phyloP scores from a whole-genome alignment of 371 early-diverging fungal species.

The Circinella minor region DNA sequence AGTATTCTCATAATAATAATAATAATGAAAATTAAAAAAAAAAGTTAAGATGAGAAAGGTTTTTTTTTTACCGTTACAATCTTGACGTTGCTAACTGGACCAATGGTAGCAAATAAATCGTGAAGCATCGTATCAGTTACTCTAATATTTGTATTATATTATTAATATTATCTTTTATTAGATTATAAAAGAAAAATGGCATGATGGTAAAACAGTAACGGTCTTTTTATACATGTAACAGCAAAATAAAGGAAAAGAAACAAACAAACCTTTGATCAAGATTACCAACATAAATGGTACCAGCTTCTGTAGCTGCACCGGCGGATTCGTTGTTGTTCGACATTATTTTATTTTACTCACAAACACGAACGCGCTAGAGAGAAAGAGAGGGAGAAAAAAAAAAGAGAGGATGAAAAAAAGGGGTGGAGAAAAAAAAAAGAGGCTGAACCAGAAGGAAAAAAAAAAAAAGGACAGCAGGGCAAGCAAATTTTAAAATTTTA shows the following conservation, averaged over 20 bases:
- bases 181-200: too few relatives aligned
- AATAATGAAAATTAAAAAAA: neutral
- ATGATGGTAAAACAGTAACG: too few relatives aligned
- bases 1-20: too few relatives aligned
- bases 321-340: slow-evolving; percentile 5
- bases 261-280: slow-evolving; percentile 71
- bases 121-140: slow-evolving; percentile 79
- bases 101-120: slow-evolving; percentile 77
- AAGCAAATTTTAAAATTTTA: too few relatives aligned
- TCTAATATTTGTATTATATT: slow-evolving; percentile 60
- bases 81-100: slow-evolving; percentile 77
- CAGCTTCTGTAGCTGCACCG: neutral
- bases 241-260: neutral
- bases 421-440: too few relatives aligned
- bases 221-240: neutral
- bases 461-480: too few relatives aligned
- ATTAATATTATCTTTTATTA: slow-evolving; percentile 2
- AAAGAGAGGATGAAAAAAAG: too few relatives aligned
- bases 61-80: slow-evolving; percentile 72
- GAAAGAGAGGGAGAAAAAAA: neutral
- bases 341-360: neutral
- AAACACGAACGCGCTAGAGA: neutral
- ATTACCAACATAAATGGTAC: slow-evolving; percentile 83
- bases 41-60: slow-evolving; percentile 35
- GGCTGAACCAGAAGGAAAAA: too few relatives aligned